Evolutionary conservation across 345 rosid genomes (phyloP), one percentile per base, ranked within the genome.

Genomic region (Rubroshorea leprosula): DNA sequence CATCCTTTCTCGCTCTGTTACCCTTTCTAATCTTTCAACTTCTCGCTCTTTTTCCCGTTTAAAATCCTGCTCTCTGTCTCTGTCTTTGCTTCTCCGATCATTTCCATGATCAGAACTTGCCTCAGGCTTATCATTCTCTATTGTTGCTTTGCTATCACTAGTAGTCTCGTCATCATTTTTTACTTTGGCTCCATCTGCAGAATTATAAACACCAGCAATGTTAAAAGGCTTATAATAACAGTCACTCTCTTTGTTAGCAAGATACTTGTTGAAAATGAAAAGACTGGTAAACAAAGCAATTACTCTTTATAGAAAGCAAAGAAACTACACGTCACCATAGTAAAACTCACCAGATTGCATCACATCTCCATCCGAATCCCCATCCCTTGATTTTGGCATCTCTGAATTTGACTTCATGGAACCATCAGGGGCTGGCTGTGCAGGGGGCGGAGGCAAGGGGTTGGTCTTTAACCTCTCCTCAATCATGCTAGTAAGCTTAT

Each of bases 361-460:
- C 19, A 58, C 44, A 71, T 83, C 89, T 23, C 55, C 66, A 71
- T 80, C 84, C 45, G 80, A 70, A 67, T 86, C 90, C 47, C 76
- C 87, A 69, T 91, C 90, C 74, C 70, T 86, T 23, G 82, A 57
- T 71, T 80, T 85, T 22, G 68, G 76, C 68, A 70, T 16, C 57
- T 92, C 99, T 45, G 74, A 55, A 55, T 55, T 68, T 62, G 70
- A 29, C 67, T 63, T 79, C 35, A 75, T 85, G 67, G 69, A 68
- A 63, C 70, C 77, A 74, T 83, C 85, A 48, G 60, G 74, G 23
- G 81, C 74, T 38, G 72, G 67, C 49, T 60, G 82, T 25, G 79
- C 80, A 59, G 96, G 93, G 20, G 91, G 98, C n/a, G 96, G 94
- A 60, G 97, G 99, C 68, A 83, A 75, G 35, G 97, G 97, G 61